Base-by-base conservation (phyloP, 2,329 filamentous ascomycete species). In the Beauveria sp. region DNA sequence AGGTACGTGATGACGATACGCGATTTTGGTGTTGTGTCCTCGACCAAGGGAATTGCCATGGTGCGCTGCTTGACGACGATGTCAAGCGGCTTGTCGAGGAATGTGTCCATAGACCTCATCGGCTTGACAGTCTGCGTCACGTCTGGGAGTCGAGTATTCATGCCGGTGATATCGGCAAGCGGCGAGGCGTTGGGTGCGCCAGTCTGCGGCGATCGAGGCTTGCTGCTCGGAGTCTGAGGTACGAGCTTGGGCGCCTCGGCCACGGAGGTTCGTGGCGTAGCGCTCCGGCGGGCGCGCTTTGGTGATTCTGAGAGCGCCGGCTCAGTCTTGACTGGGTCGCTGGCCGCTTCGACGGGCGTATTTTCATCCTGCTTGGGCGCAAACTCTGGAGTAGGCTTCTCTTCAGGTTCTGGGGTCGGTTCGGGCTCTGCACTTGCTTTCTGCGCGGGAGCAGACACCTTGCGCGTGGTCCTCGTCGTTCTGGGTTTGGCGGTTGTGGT, bases 1-100 rank as follows among this genome's bases (percentile, higher is more conserved):
- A 99, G 80, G 72, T 96, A 91, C 20, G 91, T 95, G 66, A 99
- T 93, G 60, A 98, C 93, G 66, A 95, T 93, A 59, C 95, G 89
- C 58, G 91, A 80, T 73, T 93, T 96, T 1, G 92, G 90, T 0
- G 83, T 87, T 1, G 83, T 84, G 28, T 91, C 86, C 72, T 96
- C 90, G 49, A 90, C 84, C n/a, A 86, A 76, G 0, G 84, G 82
- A 28, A 86, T 79, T 2, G 85, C 81, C 70, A 88, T 79, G 40
- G 88, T 89, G 64, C 93, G 87, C 53, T 92, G 91, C 75, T 96
- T 93, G 63, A 96, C 80, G 54, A 96, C 87, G 67, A 98, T 96
- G 69, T 97, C 93, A 88, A 96, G 93, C 0, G 93, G 93, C 72
- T 86, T 90, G 70, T 96, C 92, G 67, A 96, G 76, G 62, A 91